Conservation (phyloP, 306 rosid genomes). For the Cucumis cinereus region DNA sequence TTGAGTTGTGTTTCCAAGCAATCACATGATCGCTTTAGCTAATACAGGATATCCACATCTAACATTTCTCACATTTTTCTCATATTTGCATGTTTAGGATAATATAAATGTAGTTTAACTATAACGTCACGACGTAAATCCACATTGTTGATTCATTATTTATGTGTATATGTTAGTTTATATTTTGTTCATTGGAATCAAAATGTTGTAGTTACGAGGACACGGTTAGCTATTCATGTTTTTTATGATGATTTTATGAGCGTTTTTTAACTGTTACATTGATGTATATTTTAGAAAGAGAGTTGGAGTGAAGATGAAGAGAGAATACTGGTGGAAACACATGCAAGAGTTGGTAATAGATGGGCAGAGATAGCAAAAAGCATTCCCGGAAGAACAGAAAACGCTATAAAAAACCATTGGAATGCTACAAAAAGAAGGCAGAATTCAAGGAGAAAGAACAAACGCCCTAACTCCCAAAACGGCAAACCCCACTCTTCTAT, state of each 20-base stretch:
- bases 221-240: not conserved
- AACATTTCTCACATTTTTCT: not conserved
- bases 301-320: constrained; percentile 80
- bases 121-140: not conserved
- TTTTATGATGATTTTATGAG: not conserved
- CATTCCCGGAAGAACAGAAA: constrained; percentile 76
- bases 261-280: not conserved
- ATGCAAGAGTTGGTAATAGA: constrained; percentile 51
- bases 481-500: constrained; percentile 46
- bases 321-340: constrained; percentile 46
- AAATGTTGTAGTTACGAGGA: not conserved
- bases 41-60: not conserved
- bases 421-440: constrained; percentile 85
- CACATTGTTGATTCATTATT: no score
- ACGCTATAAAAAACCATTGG: constrained; percentile 90
- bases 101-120: not conserved
- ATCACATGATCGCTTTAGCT: not conserved
- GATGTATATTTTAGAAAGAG: constrained; percentile 39
- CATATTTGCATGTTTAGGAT: not conserved
- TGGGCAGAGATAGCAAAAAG: constrained; percentile 84
- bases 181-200: not conserved
- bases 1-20: not conserved
- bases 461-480: constrained; percentile 21
- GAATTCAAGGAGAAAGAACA: constrained; percentile 62
- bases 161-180: not conserved